Evolutionary conservation across 169 alveolate genomes (phyloP).

Genomic region (Plasmodium gonderi): DNA sequence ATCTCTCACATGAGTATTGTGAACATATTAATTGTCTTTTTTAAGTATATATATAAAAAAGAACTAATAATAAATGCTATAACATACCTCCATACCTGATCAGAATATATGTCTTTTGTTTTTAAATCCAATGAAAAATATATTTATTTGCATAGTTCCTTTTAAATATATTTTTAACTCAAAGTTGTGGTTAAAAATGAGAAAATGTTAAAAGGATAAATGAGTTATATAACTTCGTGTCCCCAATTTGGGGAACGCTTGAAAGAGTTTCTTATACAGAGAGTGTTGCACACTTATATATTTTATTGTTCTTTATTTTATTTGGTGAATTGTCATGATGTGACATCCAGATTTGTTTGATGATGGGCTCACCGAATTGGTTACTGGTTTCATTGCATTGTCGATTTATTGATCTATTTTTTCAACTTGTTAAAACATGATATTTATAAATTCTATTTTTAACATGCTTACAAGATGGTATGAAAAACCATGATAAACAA

Average conservation of each 20-base stretch:
- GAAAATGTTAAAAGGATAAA: not conserved
- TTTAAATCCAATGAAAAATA: not conserved
- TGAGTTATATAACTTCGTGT: not conserved
- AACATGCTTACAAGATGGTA: not conserved
- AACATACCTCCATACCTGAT: not conserved
- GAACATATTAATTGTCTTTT: not conserved
- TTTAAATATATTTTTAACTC: not conserved
- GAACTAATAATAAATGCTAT: not conserved
- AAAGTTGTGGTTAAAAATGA: not conserved
- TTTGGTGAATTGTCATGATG: not conserved
- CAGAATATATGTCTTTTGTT: not conserved
- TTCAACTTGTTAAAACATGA: not conserved
- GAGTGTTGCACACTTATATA: not conserved
- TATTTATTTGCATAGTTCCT: not conserved
- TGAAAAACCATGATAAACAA: not conserved
- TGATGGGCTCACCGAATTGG: not conserved
- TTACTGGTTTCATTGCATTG: no score
- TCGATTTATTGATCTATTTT: not conserved
- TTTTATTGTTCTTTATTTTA: not conserved
- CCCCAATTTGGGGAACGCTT: not conserved
- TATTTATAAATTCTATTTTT: not conserved
- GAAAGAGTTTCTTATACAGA: not conserved
- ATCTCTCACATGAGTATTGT: not conserved
- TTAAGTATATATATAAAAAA: not conserved
- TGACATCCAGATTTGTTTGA: no score